Evolutionary conservation across 2,329 filamentous ascomycete genomes (phyloP).

Genomic region (Verticillium longisporum): DNA sequence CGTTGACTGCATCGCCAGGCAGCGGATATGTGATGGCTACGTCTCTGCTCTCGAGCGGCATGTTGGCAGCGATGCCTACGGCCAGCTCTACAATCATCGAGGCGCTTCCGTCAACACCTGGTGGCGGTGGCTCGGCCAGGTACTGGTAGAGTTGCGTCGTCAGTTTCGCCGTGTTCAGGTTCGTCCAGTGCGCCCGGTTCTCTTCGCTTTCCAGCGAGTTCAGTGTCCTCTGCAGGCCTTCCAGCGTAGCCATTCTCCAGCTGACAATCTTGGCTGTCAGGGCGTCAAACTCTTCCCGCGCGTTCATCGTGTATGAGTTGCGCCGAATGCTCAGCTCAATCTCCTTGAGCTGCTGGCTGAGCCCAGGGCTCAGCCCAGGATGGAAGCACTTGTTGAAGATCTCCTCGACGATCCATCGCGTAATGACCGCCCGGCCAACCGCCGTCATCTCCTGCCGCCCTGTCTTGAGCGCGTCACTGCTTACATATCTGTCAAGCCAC

Average conservation of each 20-base stretch:
- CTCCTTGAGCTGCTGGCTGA: slow-evolving; percentile 74
- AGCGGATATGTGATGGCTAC: slow-evolving; percentile 80
- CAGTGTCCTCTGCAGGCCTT: slow-evolving; percentile 70
- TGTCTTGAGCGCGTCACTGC: slow-evolving; percentile 74
- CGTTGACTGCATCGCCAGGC: slow-evolving; percentile 64
- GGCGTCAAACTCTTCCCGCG: slow-evolving; percentile 83
- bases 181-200: slow-evolving; percentile 62
- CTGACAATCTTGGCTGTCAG: slow-evolving; percentile 80
- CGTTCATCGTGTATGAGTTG: slow-evolving; percentile 65
- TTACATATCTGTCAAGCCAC: slow-evolving; percentile 77
- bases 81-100: slow-evolving; percentile 91
- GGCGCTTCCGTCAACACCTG: slow-evolving; percentile 77
- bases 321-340: slow-evolving; percentile 84
- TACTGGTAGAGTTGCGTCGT: slow-evolving; percentile 65
- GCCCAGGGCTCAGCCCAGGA: slow-evolving; percentile 68
- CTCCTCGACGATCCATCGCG: slow-evolving; percentile 83
- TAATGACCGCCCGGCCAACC: slow-evolving; percentile 81
- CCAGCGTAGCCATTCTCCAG: slow-evolving; percentile 89
- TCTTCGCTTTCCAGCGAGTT: slow-evolving; percentile 58
- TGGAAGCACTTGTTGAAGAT: slow-evolving; percentile 92
- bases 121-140: slow-evolving; percentile 67
- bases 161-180: slow-evolving; percentile 61
- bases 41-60: slow-evolving; percentile 87
- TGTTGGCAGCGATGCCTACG: slow-evolving; percentile 74
- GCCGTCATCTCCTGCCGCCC: slow-evolving; percentile 98